Conservation (phyloP, 495 filamentous ascomycete genomes). For the Hypoxylon crocopeplum region DNA sequence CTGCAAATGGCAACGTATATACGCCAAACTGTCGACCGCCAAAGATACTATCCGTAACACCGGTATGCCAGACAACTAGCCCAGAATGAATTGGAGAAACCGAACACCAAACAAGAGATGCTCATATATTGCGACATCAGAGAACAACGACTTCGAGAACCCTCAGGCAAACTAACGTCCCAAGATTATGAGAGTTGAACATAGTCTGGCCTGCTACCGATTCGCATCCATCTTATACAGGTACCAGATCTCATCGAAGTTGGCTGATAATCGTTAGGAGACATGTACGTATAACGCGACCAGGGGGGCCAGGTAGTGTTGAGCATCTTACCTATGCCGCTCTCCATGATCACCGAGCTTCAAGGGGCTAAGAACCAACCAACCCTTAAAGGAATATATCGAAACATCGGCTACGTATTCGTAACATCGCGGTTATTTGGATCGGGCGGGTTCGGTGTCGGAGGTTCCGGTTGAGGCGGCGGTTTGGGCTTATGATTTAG, state of each 20-base stretch:
- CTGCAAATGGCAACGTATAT: conserved; percentile 6
- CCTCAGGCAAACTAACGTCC: neutral
- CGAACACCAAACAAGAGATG: conserved; percentile 1
- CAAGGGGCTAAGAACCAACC: conserved; percentile 4
- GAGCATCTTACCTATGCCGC: conserved; percentile 20
- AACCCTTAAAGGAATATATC: conserved; percentile 5
- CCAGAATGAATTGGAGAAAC: neutral
- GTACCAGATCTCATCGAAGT: neutral
- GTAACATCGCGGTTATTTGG: conserved; percentile 19
- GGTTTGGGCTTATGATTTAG: conserved; percentile 31
- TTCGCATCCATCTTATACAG: neutral
- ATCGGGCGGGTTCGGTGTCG: conserved; percentile 31
- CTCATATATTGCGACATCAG: neutral
- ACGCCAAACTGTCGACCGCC: neutral
- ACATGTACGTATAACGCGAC: conserved; percentile 1
- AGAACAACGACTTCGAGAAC: neutral
- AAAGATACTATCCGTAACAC: conserved; percentile 1
- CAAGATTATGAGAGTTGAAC: neutral
- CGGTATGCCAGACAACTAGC: neutral
- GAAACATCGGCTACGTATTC: conserved; percentile 9
- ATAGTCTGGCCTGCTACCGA: neutral
- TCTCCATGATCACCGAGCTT: neutral
- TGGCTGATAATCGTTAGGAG: conserved; percentile 14
- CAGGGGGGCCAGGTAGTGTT: neutral
- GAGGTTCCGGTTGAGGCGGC: conserved; percentile 32